Base-by-base conservation (phyloP, 306 rosid genomes). In the Quercus suber region DNA sequence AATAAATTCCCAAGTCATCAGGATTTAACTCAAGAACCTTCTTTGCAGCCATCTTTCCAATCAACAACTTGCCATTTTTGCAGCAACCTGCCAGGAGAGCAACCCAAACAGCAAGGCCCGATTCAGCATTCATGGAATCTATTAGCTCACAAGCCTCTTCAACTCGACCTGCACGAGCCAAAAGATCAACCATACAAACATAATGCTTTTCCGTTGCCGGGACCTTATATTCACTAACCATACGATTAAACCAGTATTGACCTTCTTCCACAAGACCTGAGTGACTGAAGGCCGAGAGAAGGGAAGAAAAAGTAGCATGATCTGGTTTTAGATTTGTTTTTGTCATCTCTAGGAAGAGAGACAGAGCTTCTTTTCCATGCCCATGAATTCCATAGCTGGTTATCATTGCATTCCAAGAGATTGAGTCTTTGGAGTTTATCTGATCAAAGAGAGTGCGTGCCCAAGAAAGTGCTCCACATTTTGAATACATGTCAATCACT, bases 361-460 rank as follows among this genome's bases (percentile, higher is more conserved):
- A 73, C n/a, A 83, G 41, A 83, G 89, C 89, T 79, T 84, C 89
- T 78, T 60, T 77, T 69, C 85, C 88, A 18, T 57, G 56, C 19
- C 89, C 92, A 79, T 86, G 86, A 53, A 83, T 68, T 78, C 88
- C 88, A 80, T 80, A 83, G 61, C 83, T 59, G 12, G 80, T 58
- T 77, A 88, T 88, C 88, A 88, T 88, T 3, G 81, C 83, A 82
- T 88, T 86, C 85, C 85, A 86, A 64, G 76, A 82, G 68, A 86
- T 84, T 41, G 27, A 35, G 75, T 86, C 91, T 65, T 73, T 88
- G 11, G 57, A 73, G n/a, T 64, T 59, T 45, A 79, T 79, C 76
- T 65, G 60, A 68, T 86, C 69, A 31, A 88, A 88, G 33, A 86
- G 69, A 45, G 86, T 27, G 31, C 77, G 77, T 2, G 88, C 89